Evolutionary conservation across 306 rosid species (phyloP).

Genomic region (Delonix regia): DNA sequence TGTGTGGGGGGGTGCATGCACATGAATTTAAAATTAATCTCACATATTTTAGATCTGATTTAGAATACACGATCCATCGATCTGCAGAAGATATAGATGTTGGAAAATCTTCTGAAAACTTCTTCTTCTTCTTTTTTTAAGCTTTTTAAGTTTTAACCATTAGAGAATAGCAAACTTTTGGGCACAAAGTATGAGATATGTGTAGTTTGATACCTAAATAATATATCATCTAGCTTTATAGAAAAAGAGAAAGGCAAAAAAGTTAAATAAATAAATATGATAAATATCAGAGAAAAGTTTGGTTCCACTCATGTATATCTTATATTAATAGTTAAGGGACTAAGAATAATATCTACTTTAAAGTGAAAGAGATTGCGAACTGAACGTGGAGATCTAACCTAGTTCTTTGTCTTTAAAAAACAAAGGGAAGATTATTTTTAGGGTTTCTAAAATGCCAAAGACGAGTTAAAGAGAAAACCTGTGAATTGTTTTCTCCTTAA

Average conservation of each 20-base stretch:
- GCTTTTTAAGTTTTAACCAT: too few species aligned
- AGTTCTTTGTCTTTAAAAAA: neutral
- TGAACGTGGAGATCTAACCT: neutral
- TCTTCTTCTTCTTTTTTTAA: too few species aligned
- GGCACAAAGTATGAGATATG: conserved; percentile 6
- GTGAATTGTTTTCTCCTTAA: neutral
- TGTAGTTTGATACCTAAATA: neutral
- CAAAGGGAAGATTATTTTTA: neutral
- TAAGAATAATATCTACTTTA: neutral
- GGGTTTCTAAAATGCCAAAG: neutral
- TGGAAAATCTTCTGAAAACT: conserved; percentile 23
- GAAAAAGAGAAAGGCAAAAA: neutral
- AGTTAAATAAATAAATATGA: neutral
- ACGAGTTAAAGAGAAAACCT: neutral
- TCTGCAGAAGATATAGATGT: neutral
- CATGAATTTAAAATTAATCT: conserved; percentile 5
- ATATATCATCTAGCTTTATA: neutral
- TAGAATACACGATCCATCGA: conserved; percentile 8
- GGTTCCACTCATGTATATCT: neutral
- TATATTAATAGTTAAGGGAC: too few species aligned
- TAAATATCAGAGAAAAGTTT: neutral
- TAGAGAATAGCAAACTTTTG: neutral
- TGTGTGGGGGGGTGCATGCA: conserved; percentile 31
- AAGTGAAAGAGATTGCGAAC: neutral
- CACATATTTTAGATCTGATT: conserved; percentile 23